Conservation (phyloP, 179 eudicot species). For the Sideroxylon spinosum region DNA sequence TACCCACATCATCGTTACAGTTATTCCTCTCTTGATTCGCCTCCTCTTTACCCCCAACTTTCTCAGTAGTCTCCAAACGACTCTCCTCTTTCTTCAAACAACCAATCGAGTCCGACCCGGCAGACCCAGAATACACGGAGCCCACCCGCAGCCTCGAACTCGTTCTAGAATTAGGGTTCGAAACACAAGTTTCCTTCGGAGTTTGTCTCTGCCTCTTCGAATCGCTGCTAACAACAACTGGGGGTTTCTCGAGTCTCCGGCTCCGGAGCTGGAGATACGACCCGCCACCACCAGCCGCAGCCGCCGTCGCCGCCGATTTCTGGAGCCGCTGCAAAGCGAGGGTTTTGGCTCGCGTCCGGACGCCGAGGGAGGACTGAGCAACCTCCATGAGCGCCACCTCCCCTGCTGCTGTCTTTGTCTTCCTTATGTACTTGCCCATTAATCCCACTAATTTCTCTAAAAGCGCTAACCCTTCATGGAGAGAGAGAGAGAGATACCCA, state of each 20-base stretch:
- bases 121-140: conserved; percentile 6
- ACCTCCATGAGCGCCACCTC: conserved; percentile 30
- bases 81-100: background rate
- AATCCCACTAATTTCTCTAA: background rate
- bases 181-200: background rate
- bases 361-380: conserved; percentile 36
- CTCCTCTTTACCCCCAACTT: background rate
- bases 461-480: background rate
- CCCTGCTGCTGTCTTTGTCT: conserved; percentile 25
- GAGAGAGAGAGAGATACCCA: background rate
- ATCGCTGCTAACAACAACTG: conserved; percentile 1
- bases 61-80: conserved; percentile 4
- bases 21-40: conserved; percentile 1
- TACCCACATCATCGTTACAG: conserved; percentile 2
- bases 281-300: conserved; percentile 29
- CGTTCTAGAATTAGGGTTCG: conserved; percentile 7
- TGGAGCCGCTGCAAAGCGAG: conserved; percentile 37
- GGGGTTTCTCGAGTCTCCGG: conserved; percentile 53
- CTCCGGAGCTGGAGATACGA: conserved; percentile 61
- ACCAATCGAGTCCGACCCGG: background rate
- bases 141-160: conserved; percentile 2
- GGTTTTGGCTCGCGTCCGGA: conserved; percentile 54
- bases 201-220: conserved; percentile 12
- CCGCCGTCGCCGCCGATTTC: background rate
- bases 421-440: conserved; percentile 47